Evolutionary conservation across 2,329 filamentous ascomycete species (phyloP).

Genomic region (Aaosphaeria pasadenensis): DNA sequence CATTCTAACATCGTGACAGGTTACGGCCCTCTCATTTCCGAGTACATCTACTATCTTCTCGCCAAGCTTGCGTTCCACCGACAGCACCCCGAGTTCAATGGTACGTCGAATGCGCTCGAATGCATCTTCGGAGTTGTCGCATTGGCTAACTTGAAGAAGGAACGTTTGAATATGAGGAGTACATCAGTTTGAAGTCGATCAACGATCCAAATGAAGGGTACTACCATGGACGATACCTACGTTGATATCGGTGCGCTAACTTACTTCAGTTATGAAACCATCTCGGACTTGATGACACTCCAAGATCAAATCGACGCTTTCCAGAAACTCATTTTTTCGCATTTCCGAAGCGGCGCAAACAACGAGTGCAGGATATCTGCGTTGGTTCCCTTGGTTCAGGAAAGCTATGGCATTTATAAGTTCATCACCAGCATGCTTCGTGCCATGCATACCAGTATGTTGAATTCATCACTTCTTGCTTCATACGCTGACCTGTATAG

Average conservation of each 20-base stretch:
- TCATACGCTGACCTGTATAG: constrained; percentile 39
- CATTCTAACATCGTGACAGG: constrained; percentile 38
- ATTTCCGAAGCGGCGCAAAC: constrained; percentile 86
- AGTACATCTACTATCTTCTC: constrained; percentile 94
- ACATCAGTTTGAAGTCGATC: constrained; percentile 95
- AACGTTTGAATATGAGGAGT: constrained; percentile 98
- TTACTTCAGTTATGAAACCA: constrained; percentile 70
- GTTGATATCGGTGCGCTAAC: constrained; percentile 6
- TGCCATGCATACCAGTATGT: constrained; percentile 90
- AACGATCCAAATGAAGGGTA: constrained; percentile 98
- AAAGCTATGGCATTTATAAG: constrained; percentile 99
- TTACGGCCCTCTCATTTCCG: constrained; percentile 87
- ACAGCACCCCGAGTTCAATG: constrained; percentile 96
- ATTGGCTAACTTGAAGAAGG: constrained; percentile 38
- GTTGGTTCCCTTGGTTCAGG: constrained; percentile 87
- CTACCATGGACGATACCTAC: constrained; percentile 2
- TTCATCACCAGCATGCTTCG: constrained; percentile 99
- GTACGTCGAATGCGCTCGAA: constrained; percentile 39
- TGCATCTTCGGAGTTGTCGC: neutral
- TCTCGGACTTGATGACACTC: constrained; percentile 90
- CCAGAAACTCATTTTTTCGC: constrained; percentile 96
- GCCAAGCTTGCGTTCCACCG: constrained; percentile 96
- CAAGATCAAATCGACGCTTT: constrained; percentile 99
- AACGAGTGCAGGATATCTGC: constrained; percentile 97
- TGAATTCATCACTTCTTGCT: constrained; percentile 8